Evolutionary conservation across 1,284 basidiomycete genomes (phyloP).

Genomic region (Tetrapyrgos nigripes): DNA sequence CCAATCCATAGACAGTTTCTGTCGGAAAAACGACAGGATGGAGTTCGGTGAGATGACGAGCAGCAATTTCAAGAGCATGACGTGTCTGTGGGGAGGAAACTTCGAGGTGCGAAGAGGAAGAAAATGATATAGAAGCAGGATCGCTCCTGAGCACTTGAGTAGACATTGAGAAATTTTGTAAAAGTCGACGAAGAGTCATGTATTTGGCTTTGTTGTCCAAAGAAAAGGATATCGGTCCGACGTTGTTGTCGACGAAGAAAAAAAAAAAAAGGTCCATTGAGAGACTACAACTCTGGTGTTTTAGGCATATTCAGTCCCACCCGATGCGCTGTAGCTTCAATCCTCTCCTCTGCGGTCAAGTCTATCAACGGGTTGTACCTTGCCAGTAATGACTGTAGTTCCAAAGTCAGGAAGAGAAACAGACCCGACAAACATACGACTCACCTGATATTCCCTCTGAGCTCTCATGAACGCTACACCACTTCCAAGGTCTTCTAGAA

Average conservation of each 20-base stretch:
- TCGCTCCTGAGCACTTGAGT: conserved; percentile 62
- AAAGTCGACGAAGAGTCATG: conserved; percentile 3
- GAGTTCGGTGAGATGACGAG: conserved; percentile 50
- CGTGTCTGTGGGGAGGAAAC: conserved; percentile 53
- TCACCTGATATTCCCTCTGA: conserved; percentile 63
- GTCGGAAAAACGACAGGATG: conserved; percentile 91
- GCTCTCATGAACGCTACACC: conserved; percentile 75
- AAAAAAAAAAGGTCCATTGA: conserved; percentile 1
- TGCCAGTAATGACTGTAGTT: conserved; percentile 68
- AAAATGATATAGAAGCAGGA: conserved; percentile 59
- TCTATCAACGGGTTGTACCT: conserved; percentile 88
- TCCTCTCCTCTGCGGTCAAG: conserved; percentile 79
- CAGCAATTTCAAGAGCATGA: conserved; percentile 53
- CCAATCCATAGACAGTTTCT: conserved; percentile 98
- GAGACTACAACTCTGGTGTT: too few species aligned
- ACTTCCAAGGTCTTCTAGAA: conserved; percentile 64
- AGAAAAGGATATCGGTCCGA: neutral
- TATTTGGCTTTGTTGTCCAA: too few species aligned
- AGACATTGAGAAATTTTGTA: conserved; percentile 18
- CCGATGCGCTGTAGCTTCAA: conserved; percentile 84
- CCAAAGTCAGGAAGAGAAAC: neutral
- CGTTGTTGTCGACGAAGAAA: neutral
- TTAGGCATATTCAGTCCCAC: conserved; percentile 84
- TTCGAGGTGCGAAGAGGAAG: conserved; percentile 43
- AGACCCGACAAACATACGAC: neutral